These are phyloP conservation scores for Melaleuca quinquenervia DNA, from an alignment of 345 rosid genomes.

Conservation along the genomic window DNA sequence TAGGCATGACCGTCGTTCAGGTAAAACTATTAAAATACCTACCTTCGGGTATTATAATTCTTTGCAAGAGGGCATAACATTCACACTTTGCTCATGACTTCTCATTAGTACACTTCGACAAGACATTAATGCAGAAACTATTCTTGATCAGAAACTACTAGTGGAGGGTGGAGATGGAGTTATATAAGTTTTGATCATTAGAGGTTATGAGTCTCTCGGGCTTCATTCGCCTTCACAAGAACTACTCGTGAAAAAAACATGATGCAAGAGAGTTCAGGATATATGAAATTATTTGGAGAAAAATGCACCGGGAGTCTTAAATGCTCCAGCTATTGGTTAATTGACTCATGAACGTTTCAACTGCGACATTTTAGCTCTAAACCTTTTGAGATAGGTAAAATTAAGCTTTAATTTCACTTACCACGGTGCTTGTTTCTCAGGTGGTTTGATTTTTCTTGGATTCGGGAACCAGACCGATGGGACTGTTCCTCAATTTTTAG, in stretches of 20 bases:
- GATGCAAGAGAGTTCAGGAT: too few species aligned
- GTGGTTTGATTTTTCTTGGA: too few species aligned
- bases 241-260: too few species aligned
- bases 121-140: not conserved
- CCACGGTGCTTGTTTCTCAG: too few species aligned
- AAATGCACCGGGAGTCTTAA: not conserved
- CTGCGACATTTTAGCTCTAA: not conserved
- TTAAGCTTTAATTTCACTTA: not conserved
- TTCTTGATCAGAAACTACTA: not conserved
- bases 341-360: not conserved
- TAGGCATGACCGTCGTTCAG: not conserved
- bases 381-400: not conserved
- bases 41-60: not conserved
- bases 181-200: not conserved
- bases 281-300: too few species aligned
- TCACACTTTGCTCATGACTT: not conserved
- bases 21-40: not conserved
- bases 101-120: not conserved
- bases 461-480: too few species aligned
- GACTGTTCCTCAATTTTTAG: too few species aligned
- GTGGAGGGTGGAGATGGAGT: not conserved
- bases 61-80: not conserved
- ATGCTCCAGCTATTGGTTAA: not conserved
- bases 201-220: not conserved
- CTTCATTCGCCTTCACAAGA: too few species aligned